Percentiles rank a stretch among this genome's conserved stretches.
phyloP scores from a whole-genome alignment of 306 rosid genomes.

The Trifolium pratense region DNA sequence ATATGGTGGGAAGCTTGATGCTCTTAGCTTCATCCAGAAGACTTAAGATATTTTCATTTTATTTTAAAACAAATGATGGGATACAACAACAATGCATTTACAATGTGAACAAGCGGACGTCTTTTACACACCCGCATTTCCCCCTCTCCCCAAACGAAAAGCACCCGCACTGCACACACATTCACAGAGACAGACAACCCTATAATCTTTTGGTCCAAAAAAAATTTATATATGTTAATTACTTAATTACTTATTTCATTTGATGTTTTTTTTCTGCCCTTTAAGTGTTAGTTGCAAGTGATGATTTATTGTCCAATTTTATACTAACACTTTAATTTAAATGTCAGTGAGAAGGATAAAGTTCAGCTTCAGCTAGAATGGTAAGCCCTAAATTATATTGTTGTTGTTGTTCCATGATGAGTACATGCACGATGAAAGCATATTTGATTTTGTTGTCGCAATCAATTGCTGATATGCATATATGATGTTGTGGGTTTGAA shows the following conservation, averaged over 20 bases:
- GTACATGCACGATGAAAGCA: neutral
- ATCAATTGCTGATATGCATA: slow-evolving; percentile 25
- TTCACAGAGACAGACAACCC: slow-evolving; percentile 2
- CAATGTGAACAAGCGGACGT: slow-evolving; percentile 1
- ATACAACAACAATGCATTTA: slow-evolving; percentile 1
- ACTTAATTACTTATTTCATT: slow-evolving; percentile 17
- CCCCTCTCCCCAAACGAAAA: neutral
- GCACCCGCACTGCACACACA: neutral
- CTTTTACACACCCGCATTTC: neutral
- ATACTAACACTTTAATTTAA: slow-evolving; percentile 46
- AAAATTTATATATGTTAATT: slow-evolving; percentile 7
- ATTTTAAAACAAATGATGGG: neutral
- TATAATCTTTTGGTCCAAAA: slow-evolving; percentile 2
- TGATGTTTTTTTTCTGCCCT: slow-evolving; percentile 34
- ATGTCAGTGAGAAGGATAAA: slow-evolving; percentile 73
- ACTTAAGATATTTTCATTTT: slow-evolving; percentile 3
- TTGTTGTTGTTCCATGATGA: neutral
- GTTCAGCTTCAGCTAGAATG: slow-evolving; percentile 95
- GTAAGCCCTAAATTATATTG: slow-evolving; percentile 58
- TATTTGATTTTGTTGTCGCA: neutral
- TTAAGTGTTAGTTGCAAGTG: slow-evolving; percentile 26
- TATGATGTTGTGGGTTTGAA: slow-evolving; percentile 27
- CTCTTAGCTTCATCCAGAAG: neutral
- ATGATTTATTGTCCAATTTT: slow-evolving; percentile 32
- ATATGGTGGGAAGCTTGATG: slow-evolving; percentile 9